A percentile compares a stretch with the other conserved stretches of the same genome.
phyloP scores from a whole-genome alignment of 2,329 filamentous ascomycete species.

The Epichloe aotearoae region DNA sequence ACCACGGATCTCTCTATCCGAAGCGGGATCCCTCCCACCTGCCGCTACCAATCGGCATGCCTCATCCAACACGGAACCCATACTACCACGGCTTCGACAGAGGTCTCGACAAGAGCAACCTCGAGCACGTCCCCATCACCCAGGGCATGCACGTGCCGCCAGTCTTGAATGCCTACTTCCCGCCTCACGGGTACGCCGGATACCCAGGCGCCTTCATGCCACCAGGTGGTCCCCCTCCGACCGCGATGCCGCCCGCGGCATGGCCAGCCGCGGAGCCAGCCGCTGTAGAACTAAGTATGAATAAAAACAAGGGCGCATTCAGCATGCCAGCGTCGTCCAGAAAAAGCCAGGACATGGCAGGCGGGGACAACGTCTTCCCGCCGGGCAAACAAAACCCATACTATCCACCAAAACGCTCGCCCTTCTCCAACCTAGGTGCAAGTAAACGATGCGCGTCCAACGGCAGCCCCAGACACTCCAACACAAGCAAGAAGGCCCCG shows the following conservation, averaged over 20 bases:
- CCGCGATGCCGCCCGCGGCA: neutral
- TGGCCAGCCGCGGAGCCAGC: neutral
- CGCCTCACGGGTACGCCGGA: slow-evolving; percentile 9
- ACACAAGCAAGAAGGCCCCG: slow-evolving; percentile 1
- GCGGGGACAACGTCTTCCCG: slow-evolving; percentile 19
- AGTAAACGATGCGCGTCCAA: neutral
- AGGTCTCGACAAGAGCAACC: slow-evolving; percentile 3
- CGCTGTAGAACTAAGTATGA: neutral
- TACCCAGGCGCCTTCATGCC: slow-evolving; percentile 5
- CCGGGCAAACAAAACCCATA: slow-evolving; percentile 15
- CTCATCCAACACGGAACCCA: slow-evolving; percentile 29
- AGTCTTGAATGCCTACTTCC: slow-evolving; percentile 11
- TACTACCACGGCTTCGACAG: slow-evolving; percentile 27
- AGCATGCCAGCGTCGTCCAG: slow-evolving; percentile 6
- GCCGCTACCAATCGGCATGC: slow-evolving; percentile 27
- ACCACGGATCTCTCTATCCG: slow-evolving; percentile 32
- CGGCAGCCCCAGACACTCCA: slow-evolving; percentile 1
- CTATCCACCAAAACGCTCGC: slow-evolving; percentile 12
- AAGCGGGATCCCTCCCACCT: slow-evolving; percentile 16
- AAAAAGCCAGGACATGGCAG: slow-evolving; percentile 12
- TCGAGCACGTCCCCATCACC: slow-evolving; percentile 18
- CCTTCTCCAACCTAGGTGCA: slow-evolving; percentile 11
- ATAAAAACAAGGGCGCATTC: slow-evolving; percentile 8
- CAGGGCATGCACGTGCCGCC: slow-evolving; percentile 15
- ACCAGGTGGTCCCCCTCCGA: neutral